phyloP scores from a whole-genome alignment of 1,284 basidiomycete genomes.

The Athelia sp. region DNA sequence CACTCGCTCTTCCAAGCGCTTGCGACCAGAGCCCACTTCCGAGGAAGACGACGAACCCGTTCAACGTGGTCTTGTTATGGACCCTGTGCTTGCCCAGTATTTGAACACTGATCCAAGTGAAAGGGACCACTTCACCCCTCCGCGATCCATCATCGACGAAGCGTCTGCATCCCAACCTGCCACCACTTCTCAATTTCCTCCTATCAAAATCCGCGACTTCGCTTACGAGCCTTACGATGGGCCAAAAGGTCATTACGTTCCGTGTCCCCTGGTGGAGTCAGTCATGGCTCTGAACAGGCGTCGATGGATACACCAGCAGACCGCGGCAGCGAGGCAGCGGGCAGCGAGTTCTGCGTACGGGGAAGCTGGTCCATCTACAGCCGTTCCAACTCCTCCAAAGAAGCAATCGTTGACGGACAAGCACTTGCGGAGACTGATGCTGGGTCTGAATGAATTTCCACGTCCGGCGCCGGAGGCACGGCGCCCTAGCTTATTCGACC shows the following conservation, averaged over 20 bases:
- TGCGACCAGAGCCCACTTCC: not conserved
- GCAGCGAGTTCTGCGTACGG: not conserved
- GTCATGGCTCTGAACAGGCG: constrained; percentile 11
- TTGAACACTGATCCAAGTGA: not conserved
- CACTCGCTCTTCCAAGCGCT: not conserved
- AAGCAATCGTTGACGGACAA: not conserved
- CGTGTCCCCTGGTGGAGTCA: constrained; percentile 17
- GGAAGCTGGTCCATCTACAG: constrained; percentile 9
- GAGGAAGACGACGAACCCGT: not conserved
- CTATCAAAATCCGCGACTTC: constrained; percentile 21
- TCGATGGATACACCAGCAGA: constrained; percentile 15
- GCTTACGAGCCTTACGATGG: constrained; percentile 16
- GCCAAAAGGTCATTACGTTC: constrained; percentile 18
- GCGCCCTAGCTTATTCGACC: too few relatives aligned
- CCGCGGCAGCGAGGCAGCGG: constrained; percentile 9
- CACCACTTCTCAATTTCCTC: not conserved
- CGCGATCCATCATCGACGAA: not conserved
- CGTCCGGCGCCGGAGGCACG: not conserved
- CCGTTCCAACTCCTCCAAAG: constrained; percentile 2
- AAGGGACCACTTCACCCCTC: not conserved
- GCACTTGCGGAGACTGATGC: not conserved
- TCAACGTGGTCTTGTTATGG: not conserved
- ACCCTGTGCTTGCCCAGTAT: not conserved
- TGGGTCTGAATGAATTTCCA: not conserved
- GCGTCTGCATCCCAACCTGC: not conserved